Conservation (phyloP, 2,329 filamentous ascomycete genomes). For the Sclerotinia spermophila region DNA sequence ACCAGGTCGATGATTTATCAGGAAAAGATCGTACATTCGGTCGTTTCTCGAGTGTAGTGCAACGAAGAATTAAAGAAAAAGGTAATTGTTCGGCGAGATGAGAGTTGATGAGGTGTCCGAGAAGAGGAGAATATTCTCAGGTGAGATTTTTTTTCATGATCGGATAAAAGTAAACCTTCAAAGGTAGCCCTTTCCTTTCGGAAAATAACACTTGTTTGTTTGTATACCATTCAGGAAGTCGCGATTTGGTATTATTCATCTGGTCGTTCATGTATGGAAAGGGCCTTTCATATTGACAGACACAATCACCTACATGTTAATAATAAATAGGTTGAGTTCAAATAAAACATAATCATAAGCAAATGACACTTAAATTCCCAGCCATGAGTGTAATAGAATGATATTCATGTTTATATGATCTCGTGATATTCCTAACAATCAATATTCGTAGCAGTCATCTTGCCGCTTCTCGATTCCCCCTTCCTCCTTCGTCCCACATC, state of each 20-base stretch:
- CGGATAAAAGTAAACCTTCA: neutral
- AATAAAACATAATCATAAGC: neutral
- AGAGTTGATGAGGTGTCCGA: too few species aligned
- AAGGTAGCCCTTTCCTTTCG: neutral
- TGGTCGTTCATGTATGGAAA: neutral
- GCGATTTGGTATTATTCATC: neutral
- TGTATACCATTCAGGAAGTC: neutral
- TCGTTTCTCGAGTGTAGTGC: neutral
- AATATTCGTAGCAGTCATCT: constrained; percentile 23
- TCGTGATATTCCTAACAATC: constrained; percentile 21
- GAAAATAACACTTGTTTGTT: too few species aligned
- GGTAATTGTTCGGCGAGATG: neutral
- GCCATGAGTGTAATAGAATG: constrained; percentile 19
- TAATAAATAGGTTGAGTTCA: neutral
- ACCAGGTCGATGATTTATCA: neutral
- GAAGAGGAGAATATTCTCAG: too few species aligned
- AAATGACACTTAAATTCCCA: neutral
- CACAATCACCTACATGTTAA: neutral
- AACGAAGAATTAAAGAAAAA: neutral
- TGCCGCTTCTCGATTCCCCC: constrained; percentile 1
- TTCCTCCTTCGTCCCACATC: neutral
- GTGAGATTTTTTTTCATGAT: too few species aligned
- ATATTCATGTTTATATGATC: constrained; percentile 28
- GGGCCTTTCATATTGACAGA: neutral
- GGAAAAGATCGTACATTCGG: neutral